Conservation (phyloP, 2,329 filamentous ascomycete genomes). For the Ophidiomyces ophidiicola region DNA sequence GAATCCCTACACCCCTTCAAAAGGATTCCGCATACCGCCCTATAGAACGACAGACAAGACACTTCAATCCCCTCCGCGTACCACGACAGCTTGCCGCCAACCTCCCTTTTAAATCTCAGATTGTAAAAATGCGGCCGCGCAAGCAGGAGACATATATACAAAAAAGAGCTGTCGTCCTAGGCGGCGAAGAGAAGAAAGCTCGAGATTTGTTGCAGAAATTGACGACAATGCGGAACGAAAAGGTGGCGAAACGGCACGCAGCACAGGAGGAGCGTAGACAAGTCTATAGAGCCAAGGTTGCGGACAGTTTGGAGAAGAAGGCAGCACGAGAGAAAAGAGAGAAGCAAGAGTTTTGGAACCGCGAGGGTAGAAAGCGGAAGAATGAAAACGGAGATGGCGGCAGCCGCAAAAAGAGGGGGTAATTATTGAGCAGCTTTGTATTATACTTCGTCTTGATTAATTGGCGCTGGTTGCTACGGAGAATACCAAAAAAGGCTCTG, state of each 20-base stretch:
- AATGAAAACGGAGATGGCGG: constrained; percentile 42
- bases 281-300: constrained; percentile 71
- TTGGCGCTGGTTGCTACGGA: constrained; percentile 3
- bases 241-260: constrained; percentile 64
- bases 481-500: neutral
- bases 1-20: constrained; percentile 61
- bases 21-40: constrained; percentile 76
- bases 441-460: neutral
- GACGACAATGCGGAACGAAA: constrained; percentile 79
- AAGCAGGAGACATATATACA: constrained; percentile 78
- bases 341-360: constrained; percentile 81
- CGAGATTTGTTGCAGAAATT: constrained; percentile 86
- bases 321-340: constrained; percentile 78
- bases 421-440: constrained; percentile 12
- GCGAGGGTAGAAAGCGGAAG: constrained; percentile 72
- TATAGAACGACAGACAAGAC: constrained; percentile 47
- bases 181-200: constrained; percentile 79
- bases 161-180: constrained; percentile 80
- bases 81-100: constrained; percentile 52
- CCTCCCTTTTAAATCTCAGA: constrained; percentile 86
- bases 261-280: constrained; percentile 82
- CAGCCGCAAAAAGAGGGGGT: constrained; percentile 35
- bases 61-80: constrained; percentile 57
- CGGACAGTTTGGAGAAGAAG: constrained; percentile 72
- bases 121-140: constrained; percentile 67